These are phyloP conservation scores for Emergomyces orientalis DNA, from an alignment of 2,329 filamentous ascomycete genomes.

Conservation along the genomic window DNA sequence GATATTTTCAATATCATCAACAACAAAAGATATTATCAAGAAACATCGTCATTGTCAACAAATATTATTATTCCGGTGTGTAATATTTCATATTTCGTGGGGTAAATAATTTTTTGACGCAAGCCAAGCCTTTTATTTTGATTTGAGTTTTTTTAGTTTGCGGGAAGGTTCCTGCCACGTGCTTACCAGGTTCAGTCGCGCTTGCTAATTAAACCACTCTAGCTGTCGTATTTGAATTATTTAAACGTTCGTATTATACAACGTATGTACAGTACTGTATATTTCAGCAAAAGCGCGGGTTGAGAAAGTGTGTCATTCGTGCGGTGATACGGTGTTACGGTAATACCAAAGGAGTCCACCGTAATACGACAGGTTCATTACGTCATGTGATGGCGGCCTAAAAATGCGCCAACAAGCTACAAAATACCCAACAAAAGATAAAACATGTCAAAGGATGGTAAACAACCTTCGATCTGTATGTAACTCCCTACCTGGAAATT, in stretches of 20 bases:
- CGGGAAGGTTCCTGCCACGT: too few species aligned
- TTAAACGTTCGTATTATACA: not conserved
- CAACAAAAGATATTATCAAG: not conserved
- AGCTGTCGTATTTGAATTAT: too few species aligned
- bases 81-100: too few species aligned
- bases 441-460: not conserved
- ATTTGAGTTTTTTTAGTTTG: too few species aligned
- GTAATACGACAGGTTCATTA: not conserved
- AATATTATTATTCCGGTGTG: not conserved
- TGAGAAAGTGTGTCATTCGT: too few species aligned
- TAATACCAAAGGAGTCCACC: too few species aligned
- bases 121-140: not conserved
- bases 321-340: too few species aligned
- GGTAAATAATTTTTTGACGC: not conserved
- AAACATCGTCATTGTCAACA: not conserved
- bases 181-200: not conserved
- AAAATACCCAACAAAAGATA: not conserved
- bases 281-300: too few species aligned
- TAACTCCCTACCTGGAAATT: not conserved
- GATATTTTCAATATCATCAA: not conserved
- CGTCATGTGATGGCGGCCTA: not conserved
- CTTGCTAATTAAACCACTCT: too few species aligned
- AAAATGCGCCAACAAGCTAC: too few species aligned
- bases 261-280: not conserved
- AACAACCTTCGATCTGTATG: not conserved